Percentiles rank a stretch among this genome's conserved stretches.
Evolutionary conservation across 2,329 filamentous ascomycete species (phyloP).

Genomic region (Macrophomina phaseolina): DNA sequence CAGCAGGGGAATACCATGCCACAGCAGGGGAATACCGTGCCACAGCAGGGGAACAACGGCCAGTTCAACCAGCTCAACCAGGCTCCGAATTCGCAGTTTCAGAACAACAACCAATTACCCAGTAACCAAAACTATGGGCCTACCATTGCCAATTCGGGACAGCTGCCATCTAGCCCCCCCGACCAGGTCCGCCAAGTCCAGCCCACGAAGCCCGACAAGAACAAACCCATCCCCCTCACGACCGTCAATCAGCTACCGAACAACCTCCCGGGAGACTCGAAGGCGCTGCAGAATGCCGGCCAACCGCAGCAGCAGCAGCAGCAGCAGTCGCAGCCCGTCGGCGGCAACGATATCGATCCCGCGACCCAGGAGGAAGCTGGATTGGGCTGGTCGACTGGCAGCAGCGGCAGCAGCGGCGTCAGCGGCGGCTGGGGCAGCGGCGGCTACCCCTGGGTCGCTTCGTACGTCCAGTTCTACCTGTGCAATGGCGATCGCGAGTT

Average conservation of each 20-base stretch:
- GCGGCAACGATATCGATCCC: background rate
- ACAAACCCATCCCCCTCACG: background rate
- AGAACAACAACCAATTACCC: no score
- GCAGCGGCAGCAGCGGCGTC: background rate
- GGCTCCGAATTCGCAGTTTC: background rate
- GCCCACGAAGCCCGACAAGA: background rate
- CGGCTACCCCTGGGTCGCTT: background rate
- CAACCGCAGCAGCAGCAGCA: background rate
- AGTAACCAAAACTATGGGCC: background rate
- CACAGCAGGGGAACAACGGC: background rate
- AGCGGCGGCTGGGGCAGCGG: background rate
- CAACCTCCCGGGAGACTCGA: no score
- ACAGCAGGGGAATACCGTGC: background rate
- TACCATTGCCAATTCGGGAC: no score
- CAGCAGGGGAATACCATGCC: background rate
- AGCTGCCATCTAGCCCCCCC: no score
- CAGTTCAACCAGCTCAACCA: background rate
- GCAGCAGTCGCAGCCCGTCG: background rate
- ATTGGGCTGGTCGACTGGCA: background rate
- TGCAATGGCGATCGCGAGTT: conserved; percentile 1
- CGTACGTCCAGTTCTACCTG: background rate
- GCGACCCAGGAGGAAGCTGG: background rate
- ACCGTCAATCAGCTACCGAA: background rate
- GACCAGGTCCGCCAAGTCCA: no score
- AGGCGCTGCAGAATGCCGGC: background rate